Evolutionary conservation across 2,329 filamentous ascomycete species (phyloP), one percentile per base, ranked within the genome.

Genomic region (Colletotrichum sp.): DNA sequence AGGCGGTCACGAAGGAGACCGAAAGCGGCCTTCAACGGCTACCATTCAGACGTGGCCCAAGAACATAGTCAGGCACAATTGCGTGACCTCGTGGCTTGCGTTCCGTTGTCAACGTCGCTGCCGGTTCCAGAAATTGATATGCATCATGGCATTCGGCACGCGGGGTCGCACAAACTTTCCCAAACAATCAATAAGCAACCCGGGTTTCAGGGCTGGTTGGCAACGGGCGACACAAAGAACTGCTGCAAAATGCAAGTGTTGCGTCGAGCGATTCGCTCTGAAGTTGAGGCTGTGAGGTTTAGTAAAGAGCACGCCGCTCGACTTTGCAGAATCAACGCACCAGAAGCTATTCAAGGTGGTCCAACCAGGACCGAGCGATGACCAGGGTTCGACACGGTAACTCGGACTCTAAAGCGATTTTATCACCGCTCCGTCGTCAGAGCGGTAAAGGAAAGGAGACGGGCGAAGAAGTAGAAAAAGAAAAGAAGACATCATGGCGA

Each of bases 401-500:
- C 24, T 67, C 32, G 71, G 65, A 52, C 24, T 66, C 49, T 36
- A 60, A 65, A 66, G 59, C 32, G 26, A 60, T 55, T 63, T 30
- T 59, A 68, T 65, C 16, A 36, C 57, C 69, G 28, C 34, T 60
- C 36, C 24, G 68, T 67, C 52, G 36, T 57, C 69, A 73, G 73
- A 73, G 70, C 74, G 68, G 55, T 71, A 66, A 64, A 67, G 62
- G 36, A 69, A 49, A 60, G 34, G 62, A 21, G 9, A 26, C 34
- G 34, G 26, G 57, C 66, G 66, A 39, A 65, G 70, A 64, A 70
- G 34, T 63, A 36, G 60, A 68, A 64, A 34, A 32, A 32, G 71
- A 55, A 64, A 44, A 16, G 34, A 68, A 55, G n/a, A 55, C 70
- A 65, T 68, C 74, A 59, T 76, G 70, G 74, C 74, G 71, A 68